These are phyloP conservation scores for Cicer bijugum DNA, from an alignment of 306 rosid genomes.

Conservation along the genomic window DNA sequence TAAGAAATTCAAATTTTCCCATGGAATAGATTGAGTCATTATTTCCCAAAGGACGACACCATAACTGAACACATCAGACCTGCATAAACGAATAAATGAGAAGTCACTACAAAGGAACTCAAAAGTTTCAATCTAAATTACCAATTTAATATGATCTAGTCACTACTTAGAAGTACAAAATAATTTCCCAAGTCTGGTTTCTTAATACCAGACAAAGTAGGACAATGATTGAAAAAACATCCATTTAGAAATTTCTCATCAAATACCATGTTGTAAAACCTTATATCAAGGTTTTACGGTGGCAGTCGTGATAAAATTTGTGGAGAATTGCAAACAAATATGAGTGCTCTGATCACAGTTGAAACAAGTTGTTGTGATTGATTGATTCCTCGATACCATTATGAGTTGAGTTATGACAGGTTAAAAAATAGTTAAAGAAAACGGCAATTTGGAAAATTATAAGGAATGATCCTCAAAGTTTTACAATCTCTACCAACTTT, in stretches of 20 bases:
- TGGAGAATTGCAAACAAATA: neutral
- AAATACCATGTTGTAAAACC: constrained; percentile 9
- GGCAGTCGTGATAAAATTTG: neutral
- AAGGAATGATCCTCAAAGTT: neutral
- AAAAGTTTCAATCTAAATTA: constrained; percentile 24
- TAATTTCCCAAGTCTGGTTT: constrained; percentile 21
- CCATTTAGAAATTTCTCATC: neutral
- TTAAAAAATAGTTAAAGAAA: constrained; percentile 6
- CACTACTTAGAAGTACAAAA: constrained; percentile 2
- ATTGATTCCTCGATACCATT: constrained; percentile 7
- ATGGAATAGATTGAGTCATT: constrained; percentile 70
- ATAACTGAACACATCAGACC: constrained; percentile 78
- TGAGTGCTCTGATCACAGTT: neutral
- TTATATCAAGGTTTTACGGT: neutral
- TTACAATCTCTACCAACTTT: constrained; percentile 4
- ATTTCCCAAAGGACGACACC: constrained; percentile 85
- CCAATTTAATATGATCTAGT: constrained; percentile 13
- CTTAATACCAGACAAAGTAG: neutral
- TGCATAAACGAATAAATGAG: constrained; percentile 42
- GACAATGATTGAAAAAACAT: constrained; percentile 15
- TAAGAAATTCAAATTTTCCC: constrained; percentile 65
- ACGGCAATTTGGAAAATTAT: constrained; percentile 5
- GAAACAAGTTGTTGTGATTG: constrained; percentile 3
- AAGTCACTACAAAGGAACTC: constrained; percentile 17
- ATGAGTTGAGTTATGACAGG: constrained; percentile 15